Evolutionary conservation across 2,329 filamentous ascomycete genomes (phyloP).

Genomic region (Plenodomus tracheiphilus): DNA sequence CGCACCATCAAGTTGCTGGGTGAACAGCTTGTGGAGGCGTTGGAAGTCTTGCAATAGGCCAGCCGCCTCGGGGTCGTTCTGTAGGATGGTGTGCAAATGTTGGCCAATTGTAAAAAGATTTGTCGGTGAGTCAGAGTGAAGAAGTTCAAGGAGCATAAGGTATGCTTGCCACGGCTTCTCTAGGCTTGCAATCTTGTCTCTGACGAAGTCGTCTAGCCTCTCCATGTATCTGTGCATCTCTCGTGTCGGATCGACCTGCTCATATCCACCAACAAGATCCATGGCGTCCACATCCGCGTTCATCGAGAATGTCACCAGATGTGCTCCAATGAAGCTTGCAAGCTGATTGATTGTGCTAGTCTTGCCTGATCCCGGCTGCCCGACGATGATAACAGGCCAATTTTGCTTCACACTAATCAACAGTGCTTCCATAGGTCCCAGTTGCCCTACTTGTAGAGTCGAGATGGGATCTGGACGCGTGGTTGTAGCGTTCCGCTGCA

Average conservation of each 20-base stretch:
- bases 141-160: constrained; percentile 25
- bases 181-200: constrained; percentile 33
- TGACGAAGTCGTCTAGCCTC: constrained; percentile 58
- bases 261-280: constrained; percentile 95
- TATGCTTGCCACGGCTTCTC: constrained; percentile 9
- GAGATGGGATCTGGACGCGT: constrained; percentile 30
- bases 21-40: constrained; percentile 56
- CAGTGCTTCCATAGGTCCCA: constrained; percentile 80
- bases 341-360: constrained; percentile 77
- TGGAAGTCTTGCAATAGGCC: constrained; percentile 55
- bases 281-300: constrained; percentile 96
- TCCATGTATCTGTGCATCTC: constrained; percentile 66
- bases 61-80: constrained; percentile 13
- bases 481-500: constrained; percentile 60
- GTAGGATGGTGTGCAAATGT: constrained; percentile 17
- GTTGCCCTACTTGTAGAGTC: constrained; percentile 50
- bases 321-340: constrained; percentile 75
- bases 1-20: constrained; percentile 66
- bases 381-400: constrained; percentile 87
- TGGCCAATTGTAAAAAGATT: constrained; percentile 5
- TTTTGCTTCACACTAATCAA: constrained; percentile 84
- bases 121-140: constrained; percentile 9
- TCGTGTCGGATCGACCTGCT: constrained; percentile 84
- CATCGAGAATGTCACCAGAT: constrained; percentile 80
- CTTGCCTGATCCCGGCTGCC: constrained; percentile 84